phyloP scores from a whole-genome alignment of 2,329 filamentous ascomycete species.

The Periconia sp. region DNA sequence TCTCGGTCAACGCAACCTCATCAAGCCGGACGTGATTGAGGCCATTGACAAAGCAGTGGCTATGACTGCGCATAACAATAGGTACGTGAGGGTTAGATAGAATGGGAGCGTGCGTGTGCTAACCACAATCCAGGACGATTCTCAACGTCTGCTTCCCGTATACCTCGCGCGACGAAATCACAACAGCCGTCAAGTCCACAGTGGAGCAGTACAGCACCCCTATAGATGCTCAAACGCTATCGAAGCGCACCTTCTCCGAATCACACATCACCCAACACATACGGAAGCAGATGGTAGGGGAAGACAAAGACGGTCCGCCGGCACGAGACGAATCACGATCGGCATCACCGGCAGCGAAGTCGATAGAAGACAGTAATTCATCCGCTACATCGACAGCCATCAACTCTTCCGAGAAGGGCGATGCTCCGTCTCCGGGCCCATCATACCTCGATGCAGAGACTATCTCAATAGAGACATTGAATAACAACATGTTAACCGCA shows the following conservation, averaged over 20 bases:
- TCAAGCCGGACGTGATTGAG: constrained; percentile 84
- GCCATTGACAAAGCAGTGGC: constrained; percentile 85
- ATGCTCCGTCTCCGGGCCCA: constrained; percentile 15
- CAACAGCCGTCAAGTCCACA: constrained; percentile 81
- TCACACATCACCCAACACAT: constrained; percentile 86
- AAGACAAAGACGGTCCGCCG: constrained; percentile 36
- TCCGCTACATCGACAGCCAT: constrained; percentile 44
- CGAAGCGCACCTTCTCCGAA: constrained; percentile 76
- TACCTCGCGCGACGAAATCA: constrained; percentile 93
- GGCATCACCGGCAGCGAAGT: constrained; percentile 33
- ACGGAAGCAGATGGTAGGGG: constrained; percentile 52
- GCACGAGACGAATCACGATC: constrained; percentile 32
- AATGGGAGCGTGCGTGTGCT: background rate
- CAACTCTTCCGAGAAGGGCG: constrained; percentile 38
- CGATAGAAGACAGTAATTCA: constrained; percentile 25
- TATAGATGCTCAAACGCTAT: constrained; percentile 52
- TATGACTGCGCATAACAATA: constrained; percentile 83
- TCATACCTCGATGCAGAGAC: constrained; percentile 73
- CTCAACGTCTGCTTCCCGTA: constrained; percentile 98
- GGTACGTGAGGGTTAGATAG: constrained; percentile 49
- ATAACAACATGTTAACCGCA: constrained; percentile 84
- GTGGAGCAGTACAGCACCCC: constrained; percentile 84
- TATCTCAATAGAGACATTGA: constrained; percentile 81
- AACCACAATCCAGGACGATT: constrained; percentile 52
- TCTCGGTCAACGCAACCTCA: constrained; percentile 78